Evolutionary conservation across 1,284 basidiomycete species (phyloP), one percentile per base, ranked within the genome.

Genomic region (Leccinum subrobustum): DNA sequence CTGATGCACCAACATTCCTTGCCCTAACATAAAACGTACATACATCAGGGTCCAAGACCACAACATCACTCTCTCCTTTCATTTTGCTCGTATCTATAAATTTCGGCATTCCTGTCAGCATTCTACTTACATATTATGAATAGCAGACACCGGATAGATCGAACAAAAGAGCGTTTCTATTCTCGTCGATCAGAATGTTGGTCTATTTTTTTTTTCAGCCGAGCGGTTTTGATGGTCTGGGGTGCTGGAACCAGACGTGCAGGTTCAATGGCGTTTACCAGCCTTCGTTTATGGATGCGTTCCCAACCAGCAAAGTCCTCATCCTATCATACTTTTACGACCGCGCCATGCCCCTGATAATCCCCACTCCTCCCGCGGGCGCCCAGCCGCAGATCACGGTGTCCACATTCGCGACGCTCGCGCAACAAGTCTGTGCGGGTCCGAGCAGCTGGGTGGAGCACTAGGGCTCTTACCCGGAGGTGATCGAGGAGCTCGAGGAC

Each of bases 221-320:
- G 12, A 6, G 18, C 6, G 27, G 23, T 50, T 23, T 6, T 20
- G 33, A 35, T n/a, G 16, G 12, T 14, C 33, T 14, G 33, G 33
- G 14, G 14, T 3, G 12, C 2, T 2, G 12, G 4, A 14, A 8
- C 27, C 27, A 27, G 27, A 27, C 27, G 7, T 27, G 27, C 27
- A 27, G 27, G 42, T 6, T 99, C 79, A 91, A 94, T 67, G 27
- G 27, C 27, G 94, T 98, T 29, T 98, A 99, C 79, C 96, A 98
- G 75, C 97, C 96, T 1, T 91, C 91, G 18, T 82, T 98, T 29
- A 82, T 93, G 65, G 91, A 96, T 65, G 91, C 93, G 6, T 98
- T 98, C 84, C 82, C 86, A 4, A 75, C 79, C 20, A 92, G 92
- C 63, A 87, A 88, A 70, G 82, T 95, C 66, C 83, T 95, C 31